A percentile compares a stretch with the other conserved stretches of the same genome.
Evolutionary conservation across 2,329 filamentous ascomycete species (phyloP).

Genomic region (Aspergillus clavatus): DNA sequence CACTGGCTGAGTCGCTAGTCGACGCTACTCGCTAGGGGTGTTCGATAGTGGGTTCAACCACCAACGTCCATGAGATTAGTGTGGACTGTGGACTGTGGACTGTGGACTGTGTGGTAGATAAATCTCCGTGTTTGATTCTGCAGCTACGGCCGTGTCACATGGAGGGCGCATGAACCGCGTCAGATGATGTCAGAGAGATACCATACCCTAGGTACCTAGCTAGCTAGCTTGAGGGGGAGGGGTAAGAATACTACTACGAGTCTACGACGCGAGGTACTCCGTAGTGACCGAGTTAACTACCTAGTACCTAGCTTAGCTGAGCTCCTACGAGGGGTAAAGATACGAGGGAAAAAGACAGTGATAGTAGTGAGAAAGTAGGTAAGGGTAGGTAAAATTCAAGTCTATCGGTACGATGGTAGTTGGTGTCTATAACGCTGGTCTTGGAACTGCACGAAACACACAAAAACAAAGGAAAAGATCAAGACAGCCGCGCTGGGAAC

Average conservation of each 20-base stretch:
- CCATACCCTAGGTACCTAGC: background rate
- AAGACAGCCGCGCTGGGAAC: too few relatives aligned
- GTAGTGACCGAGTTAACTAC: too few relatives aligned
- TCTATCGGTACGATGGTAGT: conserved; percentile 14
- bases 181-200: conserved; percentile 11
- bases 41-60: too few relatives aligned
- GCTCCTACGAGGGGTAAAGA: background rate
- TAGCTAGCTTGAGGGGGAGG: background rate
- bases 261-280: too few relatives aligned
- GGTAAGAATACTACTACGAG: background rate
- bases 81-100: too few relatives aligned
- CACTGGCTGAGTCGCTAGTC: too few relatives aligned
- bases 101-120: too few relatives aligned
- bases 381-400: background rate
- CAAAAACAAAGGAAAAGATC: conserved; percentile 1
- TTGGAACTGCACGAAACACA: background rate
- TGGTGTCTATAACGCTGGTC: conserved; percentile 11
- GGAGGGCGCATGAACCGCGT: background rate
- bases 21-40: too few relatives aligned
- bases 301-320: too few relatives aligned
- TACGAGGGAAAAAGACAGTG: background rate
- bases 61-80: too few relatives aligned
- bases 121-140: too few relatives aligned
- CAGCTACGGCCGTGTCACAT: too few relatives aligned
- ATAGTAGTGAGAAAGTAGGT: background rate